Percentiles rank a stretch among this genome's conserved stretches.
Evolutionary conservation across 495 filamentous ascomycete species (phyloP).

Genomic region (Aspergillus panamensis): DNA sequence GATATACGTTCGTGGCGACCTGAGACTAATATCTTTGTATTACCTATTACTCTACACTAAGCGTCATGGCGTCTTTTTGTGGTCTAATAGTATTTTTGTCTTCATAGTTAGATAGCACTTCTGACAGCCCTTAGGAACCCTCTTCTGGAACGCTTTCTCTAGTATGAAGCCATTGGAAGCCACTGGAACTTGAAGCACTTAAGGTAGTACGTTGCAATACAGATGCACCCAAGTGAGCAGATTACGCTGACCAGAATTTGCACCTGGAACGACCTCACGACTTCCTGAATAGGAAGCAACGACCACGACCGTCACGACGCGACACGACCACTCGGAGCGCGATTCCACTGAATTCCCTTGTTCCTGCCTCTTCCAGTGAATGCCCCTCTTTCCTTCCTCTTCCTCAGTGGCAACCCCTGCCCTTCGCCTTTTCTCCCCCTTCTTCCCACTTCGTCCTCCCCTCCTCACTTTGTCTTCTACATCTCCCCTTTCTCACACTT

Average conservation of each 20-base stretch:
- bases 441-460: constrained; percentile 1
- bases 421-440: neutral
- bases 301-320: neutral
- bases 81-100: too few relatives aligned
- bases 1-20: too few relatives aligned
- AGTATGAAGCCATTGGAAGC: too few relatives aligned
- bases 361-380: neutral
- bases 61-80: too few relatives aligned
- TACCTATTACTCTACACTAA: too few relatives aligned
- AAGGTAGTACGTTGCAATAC: neutral
- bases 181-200: neutral
- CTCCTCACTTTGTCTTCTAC: neutral
- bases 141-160: too few relatives aligned
- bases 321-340: neutral
- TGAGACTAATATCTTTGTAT: too few relatives aligned
- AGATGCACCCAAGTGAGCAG: neutral
- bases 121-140: too few relatives aligned
- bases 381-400: neutral
- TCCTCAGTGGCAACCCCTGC: neutral
- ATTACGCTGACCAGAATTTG: neutral
- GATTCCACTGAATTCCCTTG: neutral
- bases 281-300: constrained; percentile 5
- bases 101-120: too few relatives aligned
- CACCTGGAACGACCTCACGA: neutral
- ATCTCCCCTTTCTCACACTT: neutral